phyloP scores from a whole-genome alignment of 2,329 filamentous ascomycete species.

The Diaporthe humulicola region DNA sequence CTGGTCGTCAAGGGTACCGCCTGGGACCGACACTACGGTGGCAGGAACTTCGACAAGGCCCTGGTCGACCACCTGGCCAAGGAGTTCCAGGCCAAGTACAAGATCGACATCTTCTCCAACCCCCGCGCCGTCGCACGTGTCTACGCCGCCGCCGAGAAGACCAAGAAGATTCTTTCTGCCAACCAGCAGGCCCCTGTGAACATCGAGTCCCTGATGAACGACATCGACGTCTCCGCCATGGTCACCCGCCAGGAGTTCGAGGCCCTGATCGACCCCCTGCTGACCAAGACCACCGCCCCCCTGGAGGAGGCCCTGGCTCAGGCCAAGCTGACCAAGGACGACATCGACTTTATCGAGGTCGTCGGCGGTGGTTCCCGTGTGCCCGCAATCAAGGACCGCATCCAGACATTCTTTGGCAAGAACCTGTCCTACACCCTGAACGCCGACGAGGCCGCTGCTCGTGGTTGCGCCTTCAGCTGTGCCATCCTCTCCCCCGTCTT shows the following conservation, averaged over 20 bases:
- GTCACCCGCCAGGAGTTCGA: constrained; percentile 96
- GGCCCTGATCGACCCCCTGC: constrained; percentile 86
- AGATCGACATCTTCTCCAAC: constrained; percentile 94
- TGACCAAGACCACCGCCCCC: constrained; percentile 78
- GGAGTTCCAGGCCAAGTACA: constrained; percentile 98
- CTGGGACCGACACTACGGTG: constrained; percentile 96
- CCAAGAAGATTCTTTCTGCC: constrained; percentile 98
- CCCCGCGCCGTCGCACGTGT: constrained; percentile 91
- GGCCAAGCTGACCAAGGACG: constrained; percentile 89
- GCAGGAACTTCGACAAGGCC: constrained; percentile 96
- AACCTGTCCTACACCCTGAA: constrained; percentile 94
- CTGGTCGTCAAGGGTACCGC: constrained; percentile 92
- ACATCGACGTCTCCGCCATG: constrained; percentile 89
- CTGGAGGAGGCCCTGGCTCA: constrained; percentile 95
- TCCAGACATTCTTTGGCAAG: constrained; percentile 94
- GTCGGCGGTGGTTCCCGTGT: constrained; percentile 96
- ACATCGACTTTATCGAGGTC: constrained; percentile 94
- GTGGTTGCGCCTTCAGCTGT: constrained; percentile 97
- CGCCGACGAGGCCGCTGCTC: constrained; percentile 96
- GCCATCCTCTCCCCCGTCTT: constrained; percentile 97
- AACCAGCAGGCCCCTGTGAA: constrained; percentile 93
- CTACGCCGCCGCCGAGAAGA: constrained; percentile 90
- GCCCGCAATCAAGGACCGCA: constrained; percentile 89
- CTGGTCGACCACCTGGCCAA: constrained; percentile 94
- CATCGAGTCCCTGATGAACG: constrained; percentile 99